Base-by-base conservation (phyloP, 2,329 filamentous ascomycete species). In the Trichoderma simmonsii region DNA sequence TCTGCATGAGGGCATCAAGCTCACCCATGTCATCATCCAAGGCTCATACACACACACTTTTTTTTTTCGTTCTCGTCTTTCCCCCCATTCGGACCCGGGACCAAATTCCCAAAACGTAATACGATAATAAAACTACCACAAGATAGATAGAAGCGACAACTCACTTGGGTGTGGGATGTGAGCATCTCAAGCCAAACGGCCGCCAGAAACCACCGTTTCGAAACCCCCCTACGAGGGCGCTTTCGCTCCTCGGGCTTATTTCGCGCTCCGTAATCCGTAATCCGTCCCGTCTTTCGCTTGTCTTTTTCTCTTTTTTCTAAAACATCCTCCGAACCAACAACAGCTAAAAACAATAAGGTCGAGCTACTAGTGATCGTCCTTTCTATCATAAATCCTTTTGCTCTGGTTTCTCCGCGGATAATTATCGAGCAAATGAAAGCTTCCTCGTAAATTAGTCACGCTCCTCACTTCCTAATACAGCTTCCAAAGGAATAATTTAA, bases 1-100 rank as follows among this genome's bases (percentile, higher is more conserved):
- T 34, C 67, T 56, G 67, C 67, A 70, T 43, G 18, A 54, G 24
- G 59, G 57, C 59, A 63, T 62, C 39, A 67, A 63, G 28, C 67
- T 21, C 30, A 30, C 21, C 57, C 67, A 62, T 70, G 59, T 56
- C 59, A 56, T 26, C 59, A 70, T 60, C 21, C 59, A 18, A 15
- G 26, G 26, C 56, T 24, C 56, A 26, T 60, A 61, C 66, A 30
- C 66, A 61, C 66, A 69, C 6, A 24, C 4, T 36, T 26, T 62
- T 39, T 14, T 21, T 15, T 3, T 24, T 3, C 32, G 18, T 36
- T 11, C n/a, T 21, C 30, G 34, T 36, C 34, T 15, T 36, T 15
- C 18, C 32, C 32, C 28, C 36, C 36, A 48, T 51, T 51, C 9
- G 43, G 43, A 24, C 9, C n/a, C n/a, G 48, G 48, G 11, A 3